Conservation (phyloP, 441 rosid genomes). For the Rhodomyrtus psidioides region DNA sequence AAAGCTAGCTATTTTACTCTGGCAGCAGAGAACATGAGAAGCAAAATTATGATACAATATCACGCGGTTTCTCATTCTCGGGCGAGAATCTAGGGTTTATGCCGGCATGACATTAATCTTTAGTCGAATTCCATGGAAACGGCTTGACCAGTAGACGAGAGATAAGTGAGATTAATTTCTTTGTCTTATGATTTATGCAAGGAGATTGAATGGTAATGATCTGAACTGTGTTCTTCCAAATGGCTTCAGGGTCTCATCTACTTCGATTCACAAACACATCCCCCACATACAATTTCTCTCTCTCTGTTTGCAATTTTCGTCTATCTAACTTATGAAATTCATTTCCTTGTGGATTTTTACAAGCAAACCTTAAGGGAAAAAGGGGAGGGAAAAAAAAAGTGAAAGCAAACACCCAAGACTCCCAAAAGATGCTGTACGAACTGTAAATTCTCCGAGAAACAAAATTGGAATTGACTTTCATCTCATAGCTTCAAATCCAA, state of each 20-base stretch:
- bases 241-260: neutral
- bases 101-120: neutral
- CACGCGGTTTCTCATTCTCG: neutral
- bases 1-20: neutral
- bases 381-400: neutral
- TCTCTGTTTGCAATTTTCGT: neutral
- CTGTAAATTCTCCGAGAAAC: slow-evolving; percentile 9
- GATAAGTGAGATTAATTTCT: neutral
- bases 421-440: neutral
- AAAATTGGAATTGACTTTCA: slow-evolving; percentile 15
- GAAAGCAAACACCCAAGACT: neutral
- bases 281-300: neutral
- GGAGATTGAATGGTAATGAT: neutral
- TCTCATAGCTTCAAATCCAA: slow-evolving; percentile 39
- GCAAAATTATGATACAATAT: neutral
- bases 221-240: neutral
- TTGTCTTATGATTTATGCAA: neutral
- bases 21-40: neutral
- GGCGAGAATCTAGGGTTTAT: neutral
- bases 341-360: neutral
- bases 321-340: neutral
- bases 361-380: neutral
- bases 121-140: neutral
- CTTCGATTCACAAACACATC: neutral
- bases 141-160: neutral